These are phyloP conservation scores for Purshia tridentata DNA, from an alignment of 306 rosid genomes.

Conservation along the genomic window DNA sequence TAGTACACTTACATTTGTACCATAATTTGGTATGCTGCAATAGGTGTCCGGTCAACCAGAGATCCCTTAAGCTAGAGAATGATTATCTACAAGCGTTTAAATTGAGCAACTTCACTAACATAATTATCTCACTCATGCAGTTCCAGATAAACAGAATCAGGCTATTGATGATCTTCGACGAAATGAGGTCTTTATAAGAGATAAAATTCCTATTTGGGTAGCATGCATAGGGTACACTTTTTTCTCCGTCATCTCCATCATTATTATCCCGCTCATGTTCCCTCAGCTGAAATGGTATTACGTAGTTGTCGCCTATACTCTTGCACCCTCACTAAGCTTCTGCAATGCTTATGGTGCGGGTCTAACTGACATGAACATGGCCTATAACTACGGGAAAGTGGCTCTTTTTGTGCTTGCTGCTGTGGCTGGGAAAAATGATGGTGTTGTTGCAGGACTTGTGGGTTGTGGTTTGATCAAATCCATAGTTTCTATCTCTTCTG, in stretches of 20 bases:
- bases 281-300: constrained; percentile 89
- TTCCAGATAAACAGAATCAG: constrained; percentile 39
- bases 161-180: constrained; percentile 61
- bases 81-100: constrained; percentile 12
- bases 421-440: constrained; percentile 61
- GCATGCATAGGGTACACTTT: constrained; percentile 63
- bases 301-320: constrained; percentile 68
- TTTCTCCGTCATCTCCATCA: constrained; percentile 64
- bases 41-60: neutral
- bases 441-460: constrained; percentile 88
- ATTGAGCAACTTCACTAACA: constrained; percentile 24
- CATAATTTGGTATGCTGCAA: constrained; percentile 10
- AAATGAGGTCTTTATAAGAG: constrained; percentile 78
- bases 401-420: constrained; percentile 93
- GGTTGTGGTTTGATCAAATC: constrained; percentile 96
- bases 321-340: constrained; percentile 92
- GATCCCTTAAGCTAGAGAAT: neutral
- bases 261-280: constrained; percentile 89
- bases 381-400: constrained; percentile 94
- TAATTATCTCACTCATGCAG: constrained; percentile 37
- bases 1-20: neutral
- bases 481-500: constrained; percentile 89
- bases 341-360: constrained; percentile 99
- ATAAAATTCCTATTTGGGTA: constrained; percentile 80
- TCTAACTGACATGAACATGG: constrained; percentile 96